These are phyloP conservation scores for Kwoniella sp. DNA, from an alignment of 768 basidiomycete genomes.

Conservation along the genomic window DNA sequence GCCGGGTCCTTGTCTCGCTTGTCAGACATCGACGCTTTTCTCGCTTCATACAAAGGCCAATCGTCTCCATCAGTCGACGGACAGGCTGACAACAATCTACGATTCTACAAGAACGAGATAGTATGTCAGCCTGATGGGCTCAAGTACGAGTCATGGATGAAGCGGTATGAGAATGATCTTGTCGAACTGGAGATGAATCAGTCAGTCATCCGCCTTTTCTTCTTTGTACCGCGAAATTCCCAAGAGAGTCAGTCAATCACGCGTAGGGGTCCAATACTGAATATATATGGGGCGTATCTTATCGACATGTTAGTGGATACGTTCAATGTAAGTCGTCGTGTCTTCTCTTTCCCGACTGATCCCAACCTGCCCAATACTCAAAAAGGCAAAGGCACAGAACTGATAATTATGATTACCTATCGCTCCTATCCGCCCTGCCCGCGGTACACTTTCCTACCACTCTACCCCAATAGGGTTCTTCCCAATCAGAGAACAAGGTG, in stretches of 20 bases:
- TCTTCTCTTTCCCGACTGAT: not conserved
- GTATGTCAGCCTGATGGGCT: conserved; percentile 31
- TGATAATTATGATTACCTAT: too few relatives aligned
- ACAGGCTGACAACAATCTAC: conserved; percentile 24
- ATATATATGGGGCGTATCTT: not conserved
- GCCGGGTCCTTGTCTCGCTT: not conserved
- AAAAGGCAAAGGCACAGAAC: too few relatives aligned
- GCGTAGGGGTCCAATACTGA: not conserved
- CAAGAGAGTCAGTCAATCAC: too few relatives aligned
- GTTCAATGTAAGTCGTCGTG: conserved; percentile 37
- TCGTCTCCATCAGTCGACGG: not conserved
- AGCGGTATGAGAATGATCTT: conserved; percentile 29
- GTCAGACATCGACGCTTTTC: conserved; percentile 39
- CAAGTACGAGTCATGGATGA: conserved; percentile 40
- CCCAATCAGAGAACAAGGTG: conserved; percentile 51
- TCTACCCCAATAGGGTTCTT: conserved; percentile 54
- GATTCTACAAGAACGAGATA: conserved; percentile 37
- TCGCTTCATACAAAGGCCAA: conserved; percentile 31
- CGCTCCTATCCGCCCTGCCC: not conserved
- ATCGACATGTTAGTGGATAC: conserved; percentile 42
- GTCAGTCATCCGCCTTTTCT: conserved; percentile 20
- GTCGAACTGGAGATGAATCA: conserved; percentile 47
- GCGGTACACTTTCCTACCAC: too few relatives aligned
- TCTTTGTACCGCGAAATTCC: too few relatives aligned
- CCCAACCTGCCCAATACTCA: too few relatives aligned